Evolutionary conservation across 1,284 basidiomycete genomes (phyloP).

Genomic region (Somion occarium): DNA sequence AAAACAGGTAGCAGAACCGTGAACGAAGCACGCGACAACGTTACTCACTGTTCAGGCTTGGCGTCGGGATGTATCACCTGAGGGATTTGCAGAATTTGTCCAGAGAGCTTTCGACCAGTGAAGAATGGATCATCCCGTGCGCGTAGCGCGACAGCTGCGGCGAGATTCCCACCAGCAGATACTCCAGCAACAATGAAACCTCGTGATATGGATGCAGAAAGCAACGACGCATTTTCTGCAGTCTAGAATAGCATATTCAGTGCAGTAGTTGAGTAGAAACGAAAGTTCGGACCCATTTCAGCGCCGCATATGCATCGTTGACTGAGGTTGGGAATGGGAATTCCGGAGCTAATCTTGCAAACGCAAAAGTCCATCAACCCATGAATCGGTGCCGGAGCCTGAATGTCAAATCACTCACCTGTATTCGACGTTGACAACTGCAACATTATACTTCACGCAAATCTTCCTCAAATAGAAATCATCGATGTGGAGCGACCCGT

Average conservation of each 20-base stretch:
- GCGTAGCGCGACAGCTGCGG: conserved; percentile 12
- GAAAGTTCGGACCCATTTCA: conserved; percentile 11
- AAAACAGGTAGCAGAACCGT: neutral
- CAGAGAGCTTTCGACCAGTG: conserved; percentile 6
- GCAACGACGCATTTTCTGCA: conserved; percentile 3
- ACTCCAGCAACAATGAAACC: conserved; percentile 14
- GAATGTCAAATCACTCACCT: conserved; percentile 2
- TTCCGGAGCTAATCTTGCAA: conserved; percentile 9
- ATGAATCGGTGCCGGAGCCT: neutral
- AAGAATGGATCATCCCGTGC: conserved; percentile 14
- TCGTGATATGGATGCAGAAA: conserved; percentile 6
- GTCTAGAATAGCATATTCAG: conserved; percentile 1
- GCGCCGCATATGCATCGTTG: conserved; percentile 7
- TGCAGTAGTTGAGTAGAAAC: neutral
- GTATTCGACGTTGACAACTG: conserved; percentile 19
- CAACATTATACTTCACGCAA: conserved; percentile 6
- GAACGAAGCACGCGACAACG: neutral
- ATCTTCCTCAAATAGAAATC: conserved; percentile 11
- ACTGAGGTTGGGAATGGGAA: conserved; percentile 7
- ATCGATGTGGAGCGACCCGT: conserved; percentile 11
- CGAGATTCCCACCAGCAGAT: conserved; percentile 16
- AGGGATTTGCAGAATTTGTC: conserved; percentile 12
- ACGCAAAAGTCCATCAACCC: neutral
- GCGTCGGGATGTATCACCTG: conserved; percentile 8
- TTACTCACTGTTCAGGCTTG: conserved; percentile 11